Base-by-base conservation (phyloP, 305 asterid species). In the Solanum hybrid region DNA sequence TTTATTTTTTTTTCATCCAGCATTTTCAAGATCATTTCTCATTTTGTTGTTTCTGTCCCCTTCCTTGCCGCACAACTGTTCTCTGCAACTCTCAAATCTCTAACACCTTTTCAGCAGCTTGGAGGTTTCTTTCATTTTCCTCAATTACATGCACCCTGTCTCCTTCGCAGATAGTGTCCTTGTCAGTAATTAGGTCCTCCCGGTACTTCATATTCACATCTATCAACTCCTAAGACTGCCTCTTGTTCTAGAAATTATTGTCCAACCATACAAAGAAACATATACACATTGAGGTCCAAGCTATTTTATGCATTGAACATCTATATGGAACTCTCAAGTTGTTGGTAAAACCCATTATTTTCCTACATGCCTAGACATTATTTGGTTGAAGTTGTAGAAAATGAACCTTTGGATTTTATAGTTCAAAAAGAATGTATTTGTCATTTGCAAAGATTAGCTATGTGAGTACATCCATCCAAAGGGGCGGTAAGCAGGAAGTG, bases 151-250 rank as follows among this genome's bases (percentile, higher is more conserved):
- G 87, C 88, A 87, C 88, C 89, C n/a, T 3, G 69, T 17, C 69
- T 17, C 10, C 69, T 56, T 56, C 10, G 24, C 24, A 17, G 69
- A 6, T 51, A 95, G 91, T 71, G 88, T 93, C 86, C 90, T 90
- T 16, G 94, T 98, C 99, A 4, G 91, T 76, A 75, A 95, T 85
- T 42, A 90, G 89, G 82, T 98, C 98, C 94, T 94, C 98, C 32
- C 93, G 91, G 85, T 95, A 96, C 91, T 89, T 95, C 89, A 96
- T 90, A 91, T 96, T 98, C 87, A 98, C 89, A 89, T 98, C 99
- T 92, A 90, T 98, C 93, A 96, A 91, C 90, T 96, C 99, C 95
- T 95, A 95, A 88, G 92, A 94, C 89, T 97, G 94, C 92, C 98
- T 94, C 93, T 92, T 96, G 91, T 90, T 91, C 88, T 94, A 91